These are phyloP conservation scores for Plenodomus biglobosus DNA, from an alignment of 2,329 filamentous ascomycete species.

Conservation along the genomic window DNA sequence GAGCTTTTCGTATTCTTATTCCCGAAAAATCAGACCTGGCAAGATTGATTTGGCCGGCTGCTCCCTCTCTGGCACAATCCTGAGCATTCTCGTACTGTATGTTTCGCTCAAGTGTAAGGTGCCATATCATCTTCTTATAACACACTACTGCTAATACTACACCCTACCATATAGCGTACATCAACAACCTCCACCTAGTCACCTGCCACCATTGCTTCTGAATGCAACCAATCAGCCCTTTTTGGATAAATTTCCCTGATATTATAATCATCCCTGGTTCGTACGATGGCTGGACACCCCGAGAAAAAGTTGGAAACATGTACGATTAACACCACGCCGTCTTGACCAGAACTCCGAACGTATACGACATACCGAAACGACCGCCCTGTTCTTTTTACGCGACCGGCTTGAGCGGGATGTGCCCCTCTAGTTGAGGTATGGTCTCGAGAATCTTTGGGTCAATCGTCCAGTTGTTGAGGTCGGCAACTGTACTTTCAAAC, in stretches of 20 bases:
- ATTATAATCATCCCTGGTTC: not conserved
- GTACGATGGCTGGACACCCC: not conserved
- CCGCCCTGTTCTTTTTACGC: not conserved
- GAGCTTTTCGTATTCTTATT: slow-evolving; percentile 6
- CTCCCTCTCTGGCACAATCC: too few relatives aligned
- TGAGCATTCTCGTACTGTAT: not conserved
- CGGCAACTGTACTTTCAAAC: slow-evolving; percentile 36
- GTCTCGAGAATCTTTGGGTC: slow-evolving; percentile 39
- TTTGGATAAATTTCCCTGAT: not conserved
- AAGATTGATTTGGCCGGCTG: too few relatives aligned
- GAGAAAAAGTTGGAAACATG: not conserved
- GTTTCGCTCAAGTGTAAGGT: not conserved
- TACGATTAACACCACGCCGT: slow-evolving; percentile 1
- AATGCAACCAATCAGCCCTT: not conserved
- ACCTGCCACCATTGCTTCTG: not conserved
- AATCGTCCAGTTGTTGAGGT: slow-evolving; percentile 39
- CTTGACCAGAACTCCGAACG: slow-evolving; percentile 6
- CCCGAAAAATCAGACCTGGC: too few relatives aligned
- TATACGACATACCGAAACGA: slow-evolving; percentile 1
- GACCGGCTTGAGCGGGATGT: slow-evolving; percentile 30
- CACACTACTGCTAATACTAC: too few relatives aligned
- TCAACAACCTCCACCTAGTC: not conserved
- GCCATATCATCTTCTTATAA: too few relatives aligned
- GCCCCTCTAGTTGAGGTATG: slow-evolving; percentile 36
- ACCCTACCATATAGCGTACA: not conserved